Evolutionary conservation across 1,284 basidiomycete genomes (phyloP).

Genomic region (Fomitopsis palustris): DNA sequence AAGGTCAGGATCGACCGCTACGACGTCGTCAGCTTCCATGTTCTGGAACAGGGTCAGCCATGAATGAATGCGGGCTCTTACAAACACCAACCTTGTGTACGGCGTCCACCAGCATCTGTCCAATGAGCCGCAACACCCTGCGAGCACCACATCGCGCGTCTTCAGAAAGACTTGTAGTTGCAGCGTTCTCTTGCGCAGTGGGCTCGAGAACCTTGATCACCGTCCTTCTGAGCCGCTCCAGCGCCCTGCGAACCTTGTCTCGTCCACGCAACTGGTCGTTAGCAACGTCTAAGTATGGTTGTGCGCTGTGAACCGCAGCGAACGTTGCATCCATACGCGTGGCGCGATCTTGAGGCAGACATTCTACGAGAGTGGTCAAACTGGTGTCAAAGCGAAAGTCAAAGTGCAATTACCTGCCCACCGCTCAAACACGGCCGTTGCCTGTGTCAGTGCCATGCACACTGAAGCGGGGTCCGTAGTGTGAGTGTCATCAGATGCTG

Average conservation of each 20-base stretch:
- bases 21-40: not conserved
- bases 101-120: conserved; percentile 24
- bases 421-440: conserved; percentile 35
- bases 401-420: conserved; percentile 11
- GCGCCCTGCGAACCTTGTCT: conserved; percentile 53
- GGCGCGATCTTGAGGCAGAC: conserved; percentile 11
- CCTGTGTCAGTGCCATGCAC: conserved; percentile 41
- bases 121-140: conserved; percentile 29
- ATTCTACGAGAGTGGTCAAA: conserved; percentile 1
- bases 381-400: not conserved
- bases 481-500: not conserved
- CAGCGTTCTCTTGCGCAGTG: conserved; percentile 1
- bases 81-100: conserved; percentile 25
- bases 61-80: not conserved
- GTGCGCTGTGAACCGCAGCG: not conserved
- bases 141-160: conserved; percentile 12
- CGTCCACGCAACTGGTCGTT: conserved; percentile 33
- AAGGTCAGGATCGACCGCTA: conserved; percentile 29
- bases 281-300: not conserved
- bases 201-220: conserved; percentile 44
- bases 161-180: conserved; percentile 1
- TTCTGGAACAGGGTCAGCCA: not conserved
- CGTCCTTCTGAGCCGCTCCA: conserved; percentile 56
- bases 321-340: conserved; percentile 11
- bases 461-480: conserved; percentile 32